Evolutionary conservation across 2,329 filamentous ascomycete species (phyloP), one percentile per base, ranked within the genome.

Genomic region (Pseudogymnoascus sp.): DNA sequence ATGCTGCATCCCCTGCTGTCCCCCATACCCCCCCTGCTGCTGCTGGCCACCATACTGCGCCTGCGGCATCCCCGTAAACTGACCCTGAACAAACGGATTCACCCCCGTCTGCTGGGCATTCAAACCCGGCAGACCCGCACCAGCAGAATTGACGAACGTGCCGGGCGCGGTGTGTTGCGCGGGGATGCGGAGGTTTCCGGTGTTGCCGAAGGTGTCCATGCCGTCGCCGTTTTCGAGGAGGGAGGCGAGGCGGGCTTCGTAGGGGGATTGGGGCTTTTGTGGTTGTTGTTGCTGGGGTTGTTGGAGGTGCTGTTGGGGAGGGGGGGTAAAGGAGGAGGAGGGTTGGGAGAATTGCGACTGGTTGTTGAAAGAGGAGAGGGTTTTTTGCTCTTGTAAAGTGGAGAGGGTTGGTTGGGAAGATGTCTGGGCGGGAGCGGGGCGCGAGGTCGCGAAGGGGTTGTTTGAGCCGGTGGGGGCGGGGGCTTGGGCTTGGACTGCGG

Each of bases 171-270:
- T 99, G 75, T 99, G 95, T 74, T 99, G 95, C 1, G 95, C 88
- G 1, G 95, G 95, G 67, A 99, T 96, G 75, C 95, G 92, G 56
- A 96, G 82, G 67, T 97, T 91, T 69, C 95, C 95, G n/a, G 91
- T 91, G 75, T 99, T 99, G 68, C 95, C 95, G 74, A 96, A 99
- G 0, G 95, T 99, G 73, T 99, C 95, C 80, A 96, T 90, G 23
- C 95, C 95, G 64, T 99, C 95, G 67, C 95, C 93, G 23, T 84
- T 86, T 2, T 92, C 84, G 50, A 99, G 85, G 36, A 99, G 85
- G 1, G 89, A 84, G 73, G 97, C 97, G 68, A 99, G 88, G 72
- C 85, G 89, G 21, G 89, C 86, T 73, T 87, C 83, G 74, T 87
- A 86, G 73, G 85, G 84, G 70, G 76, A 85, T 68, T 86, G 71